Evolutionary conservation across 176 grass and related monocot species (phyloP), one percentile per base, ranked within the genome.

Genomic region (Themeda triandra): DNA sequence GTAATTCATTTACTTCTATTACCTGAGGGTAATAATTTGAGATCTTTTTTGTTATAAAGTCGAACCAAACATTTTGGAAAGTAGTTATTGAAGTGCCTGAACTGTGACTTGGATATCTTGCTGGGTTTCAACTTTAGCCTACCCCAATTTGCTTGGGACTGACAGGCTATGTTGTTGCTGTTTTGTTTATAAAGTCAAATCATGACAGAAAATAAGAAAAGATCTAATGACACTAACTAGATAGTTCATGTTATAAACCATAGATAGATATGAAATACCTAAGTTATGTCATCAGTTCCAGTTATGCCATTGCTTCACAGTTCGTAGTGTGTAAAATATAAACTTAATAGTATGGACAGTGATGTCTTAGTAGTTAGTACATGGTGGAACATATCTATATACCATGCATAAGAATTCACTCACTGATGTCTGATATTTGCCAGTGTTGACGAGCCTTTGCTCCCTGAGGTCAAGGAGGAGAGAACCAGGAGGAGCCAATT

Each of bases 391-490:
- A 65, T 49, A 59, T 73, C 10, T 66, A 59, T 65, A 46, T 24
- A 46, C 51, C 10, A 8, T 0, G 6, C 37, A 51, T 76, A 31
- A 63, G n/a, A 78, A 73, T 77, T 46, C 6, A 31, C 28, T 87
- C 6, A 31, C 28, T 87, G 33, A 87, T 67, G 70, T 36, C 28
- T 37, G 37, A 28, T 80, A 19, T 69, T 85, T 79, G 32, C 42
- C 51, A 85, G 75, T 66, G 77, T 71, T 33, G 84, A 89, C 2
- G 91, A 96, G 51, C 86, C 91, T 63, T 74, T 92, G 69, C 78
- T 93, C 66, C 91, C 94, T 73, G 94, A 91, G 67, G 94, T 81
- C 21, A 90, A 91, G 71, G 91, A 88, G 82, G 94, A 96, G 91
- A 89, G 42, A 73, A 88, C 73, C 63, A 90, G 87, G 75, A 91